These are phyloP conservation scores for Saccharomyces uvarum DNA, from an alignment of 1,139 yeast species.

Conservation along the genomic window DNA sequence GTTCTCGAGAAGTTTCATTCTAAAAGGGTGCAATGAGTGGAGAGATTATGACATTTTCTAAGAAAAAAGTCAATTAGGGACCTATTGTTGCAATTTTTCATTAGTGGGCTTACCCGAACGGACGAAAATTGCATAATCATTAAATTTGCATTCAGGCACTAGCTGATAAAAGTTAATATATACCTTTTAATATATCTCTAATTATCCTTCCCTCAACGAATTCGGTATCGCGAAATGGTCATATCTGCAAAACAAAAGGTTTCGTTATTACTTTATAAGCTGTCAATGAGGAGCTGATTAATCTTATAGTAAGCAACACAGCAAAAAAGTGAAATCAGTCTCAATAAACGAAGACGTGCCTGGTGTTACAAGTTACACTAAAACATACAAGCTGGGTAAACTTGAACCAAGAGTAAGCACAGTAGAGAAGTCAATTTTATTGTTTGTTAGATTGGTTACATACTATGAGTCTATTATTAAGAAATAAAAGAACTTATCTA, in stretches of 20 bases:
- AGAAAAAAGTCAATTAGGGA: neutral
- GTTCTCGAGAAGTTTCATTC: neutral
- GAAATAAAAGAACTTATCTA: neutral
- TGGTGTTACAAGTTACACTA: too few relatives aligned
- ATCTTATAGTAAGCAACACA: neutral
- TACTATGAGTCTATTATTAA: neutral
- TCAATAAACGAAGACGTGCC: too few relatives aligned
- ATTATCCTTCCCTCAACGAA: too few relatives aligned
- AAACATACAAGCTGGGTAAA: too few relatives aligned
- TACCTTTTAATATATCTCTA: neutral
- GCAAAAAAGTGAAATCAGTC: neutral
- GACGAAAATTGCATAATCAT: neutral
- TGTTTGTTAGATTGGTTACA: too few relatives aligned
- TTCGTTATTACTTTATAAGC: neutral
- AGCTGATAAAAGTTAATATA: neutral
- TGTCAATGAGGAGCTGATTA: neutral
- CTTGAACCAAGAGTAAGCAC: too few relatives aligned
- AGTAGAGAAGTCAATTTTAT: too few relatives aligned
- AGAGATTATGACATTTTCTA: neutral
- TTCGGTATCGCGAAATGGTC: too few relatives aligned
- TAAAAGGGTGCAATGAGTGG: neutral
- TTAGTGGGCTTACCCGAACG: neutral
- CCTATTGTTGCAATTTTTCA: neutral
- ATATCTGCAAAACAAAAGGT: neutral
- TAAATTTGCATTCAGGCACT: neutral